Percentiles rank a stretch among this genome's conserved stretches.
phyloP scores from a whole-genome alignment of 495 filamentous ascomycete species.

The Terfezia boudieri region DNA sequence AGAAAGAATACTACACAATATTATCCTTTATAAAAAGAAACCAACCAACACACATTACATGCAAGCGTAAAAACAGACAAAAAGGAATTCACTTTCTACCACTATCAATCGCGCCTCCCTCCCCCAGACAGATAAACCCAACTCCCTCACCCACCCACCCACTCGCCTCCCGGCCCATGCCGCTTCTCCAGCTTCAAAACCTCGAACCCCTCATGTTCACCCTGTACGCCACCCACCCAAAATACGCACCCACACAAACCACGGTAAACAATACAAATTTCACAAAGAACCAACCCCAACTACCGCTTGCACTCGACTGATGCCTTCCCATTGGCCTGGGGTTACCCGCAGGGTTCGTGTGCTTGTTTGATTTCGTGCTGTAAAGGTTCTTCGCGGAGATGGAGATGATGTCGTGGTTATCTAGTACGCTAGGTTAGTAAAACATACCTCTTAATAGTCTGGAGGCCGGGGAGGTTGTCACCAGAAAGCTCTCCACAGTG shows the following conservation, averaged over 20 bases:
- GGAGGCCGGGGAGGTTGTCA: not conserved
- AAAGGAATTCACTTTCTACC: not conserved
- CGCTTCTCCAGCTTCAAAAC: not conserved
- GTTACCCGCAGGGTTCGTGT: conserved; percentile 2
- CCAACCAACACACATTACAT: too few relatives aligned
- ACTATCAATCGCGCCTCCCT: not conserved
- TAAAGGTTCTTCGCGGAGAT: conserved; percentile 81
- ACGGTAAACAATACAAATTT: conserved; percentile 57
- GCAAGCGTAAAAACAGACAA: not conserved
- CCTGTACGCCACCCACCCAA: conserved; percentile 66
- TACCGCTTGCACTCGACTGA: conserved; percentile 27
- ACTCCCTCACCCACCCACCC: not conserved
- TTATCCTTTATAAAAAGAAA: too few relatives aligned
- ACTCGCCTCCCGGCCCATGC: not conserved
- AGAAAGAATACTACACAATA: too few relatives aligned
- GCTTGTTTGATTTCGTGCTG: conserved; percentile 24
- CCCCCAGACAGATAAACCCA: not conserved
- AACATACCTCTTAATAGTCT: not conserved
- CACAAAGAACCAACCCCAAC: conserved; percentile 85
- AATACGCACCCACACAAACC: conserved; percentile 51
- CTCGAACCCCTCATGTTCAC: conserved; percentile 26
- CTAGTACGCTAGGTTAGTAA: conserved; percentile 17
- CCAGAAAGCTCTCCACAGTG: conserved; percentile 81
- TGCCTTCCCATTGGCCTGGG: conserved; percentile 10
- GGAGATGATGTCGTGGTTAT: conserved; percentile 93